Percentiles rank a stretch among this genome's conserved stretches.
Evolutionary conservation across 2,329 filamentous ascomycete species (phyloP).

Genomic region (Phaeosphaeriaceae sp.): DNA sequence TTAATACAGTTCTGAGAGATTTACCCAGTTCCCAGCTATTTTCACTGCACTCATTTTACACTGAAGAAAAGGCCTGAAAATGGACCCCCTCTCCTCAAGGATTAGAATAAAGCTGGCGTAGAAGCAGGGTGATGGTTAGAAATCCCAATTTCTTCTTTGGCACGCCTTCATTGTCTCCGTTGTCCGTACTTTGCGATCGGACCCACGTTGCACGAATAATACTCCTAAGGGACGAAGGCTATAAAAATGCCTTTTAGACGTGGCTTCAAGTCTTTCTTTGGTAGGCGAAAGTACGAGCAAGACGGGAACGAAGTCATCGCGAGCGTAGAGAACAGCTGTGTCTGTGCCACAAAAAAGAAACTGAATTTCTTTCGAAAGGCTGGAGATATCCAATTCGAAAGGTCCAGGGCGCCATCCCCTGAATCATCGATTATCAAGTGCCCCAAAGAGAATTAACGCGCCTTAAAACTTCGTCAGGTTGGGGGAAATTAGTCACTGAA

Average conservation of each 20-base stretch:
- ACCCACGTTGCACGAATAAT: neutral
- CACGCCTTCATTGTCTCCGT: slow-evolving; percentile 1
- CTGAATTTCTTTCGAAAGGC: slow-evolving; percentile 12
- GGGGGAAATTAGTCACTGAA: too few species aligned
- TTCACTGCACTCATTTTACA: neutral
- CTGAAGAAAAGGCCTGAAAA: neutral
- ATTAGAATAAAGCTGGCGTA: slow-evolving; percentile 7
- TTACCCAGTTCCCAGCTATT: neutral
- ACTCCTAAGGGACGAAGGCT: neutral
- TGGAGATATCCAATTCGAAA: slow-evolving; percentile 13
- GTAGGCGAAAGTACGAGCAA: slow-evolving; percentile 7
- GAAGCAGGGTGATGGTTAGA: too few species aligned
- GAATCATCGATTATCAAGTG: too few species aligned
- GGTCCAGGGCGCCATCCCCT: slow-evolving; percentile 14
- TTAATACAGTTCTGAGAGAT: neutral
- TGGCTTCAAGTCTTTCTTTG: slow-evolving; percentile 4
- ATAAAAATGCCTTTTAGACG: neutral
- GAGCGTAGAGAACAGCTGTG: slow-evolving; percentile 10
- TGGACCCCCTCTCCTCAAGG: too few species aligned
- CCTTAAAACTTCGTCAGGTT: too few species aligned
- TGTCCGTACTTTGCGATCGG: neutral
- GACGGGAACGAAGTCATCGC: slow-evolving; percentile 6
- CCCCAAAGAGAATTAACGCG: too few species aligned
- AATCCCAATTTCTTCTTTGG: neutral
- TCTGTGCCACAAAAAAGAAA: slow-evolving; percentile 9